Evolutionary conservation across 805 yeast genomes (phyloP), one percentile per base, ranked within the genome.

Genomic region (Naumovozyma castellii): DNA sequence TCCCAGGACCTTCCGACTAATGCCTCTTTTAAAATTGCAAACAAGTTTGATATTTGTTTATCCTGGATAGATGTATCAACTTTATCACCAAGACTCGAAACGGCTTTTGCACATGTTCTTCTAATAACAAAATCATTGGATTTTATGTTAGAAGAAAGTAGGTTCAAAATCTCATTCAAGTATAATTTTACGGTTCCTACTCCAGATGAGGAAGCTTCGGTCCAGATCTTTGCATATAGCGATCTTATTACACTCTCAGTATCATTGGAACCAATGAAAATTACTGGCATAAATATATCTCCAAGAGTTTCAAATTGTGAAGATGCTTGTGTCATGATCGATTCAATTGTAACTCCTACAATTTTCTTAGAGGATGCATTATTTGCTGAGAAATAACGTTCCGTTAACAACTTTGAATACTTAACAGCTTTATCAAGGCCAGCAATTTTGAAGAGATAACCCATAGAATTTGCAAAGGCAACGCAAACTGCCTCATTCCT

Each of bases 1-100:
- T 71, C 69, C 92, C 95, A 90, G 8, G 90, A 73, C 43, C 94
- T 75, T 1, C 96, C 96, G 40, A 70, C 67, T 40, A 78, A 68
- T 0, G 94, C 76, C 20, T 69, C 70, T 14, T 83, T 55, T 35
- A 85, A 64, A 5, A 77, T 64, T 0, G 65, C 60, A 42, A 83
- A 73, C 14, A 85, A 56, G 14, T 49, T 56, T 2, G 54, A 54
- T 2, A 66, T 52, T 2, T 60, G 56, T 32, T 51, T 43, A 17
- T 48, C 56, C 3, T 56, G 45, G 3, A 55, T 44, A 1, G 55
- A 45, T 3, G 49, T 54, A 25, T 66, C 68, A 9, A 80, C 58
- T 3, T 68, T 62, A 38, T 67, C 65, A 43, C 81, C 69, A 8
- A 84, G 72, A 18, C 69, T 71, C 15, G 78, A 78, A 18, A 86